Evolutionary conservation across 2,329 filamentous ascomycete genomes (phyloP), one percentile per base, ranked within the genome.

Genomic region (Akanthomyces muscarius): DNA sequence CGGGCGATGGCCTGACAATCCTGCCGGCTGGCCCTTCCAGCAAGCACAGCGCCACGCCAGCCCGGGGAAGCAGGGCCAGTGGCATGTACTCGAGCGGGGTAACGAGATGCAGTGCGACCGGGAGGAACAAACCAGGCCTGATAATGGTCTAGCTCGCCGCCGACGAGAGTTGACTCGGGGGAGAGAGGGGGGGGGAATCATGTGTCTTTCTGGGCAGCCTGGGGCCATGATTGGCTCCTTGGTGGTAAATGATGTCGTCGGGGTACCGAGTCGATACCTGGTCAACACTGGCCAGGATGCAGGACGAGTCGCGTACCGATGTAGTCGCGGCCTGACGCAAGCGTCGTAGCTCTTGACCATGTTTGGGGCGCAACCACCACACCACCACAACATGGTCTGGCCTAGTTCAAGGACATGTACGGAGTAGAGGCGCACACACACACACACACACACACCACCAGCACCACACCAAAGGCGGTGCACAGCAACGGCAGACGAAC

Each of bases 31-130:
- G 33, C 33, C 16, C 8, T 16, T 11, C 21, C 11, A 16, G 8
- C 51, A 23, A 6, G 25, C 18, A 8, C 33, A 21, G 28, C 25
- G 38, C 16, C 38, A 11, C 41, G 53, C 38, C 23, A 44, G 23
- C 4, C 55, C 18, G 23, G 38, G 52, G 30, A 33, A 25, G 25
- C 25, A 38, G 33, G 33, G n/a, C 21, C 23, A 28, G 52, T 47
- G 44, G 54, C 42, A 58, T 58, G 55, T 58, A 48, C 44, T 8
- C 28, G 56, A 59, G 56, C 56, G 56, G 56, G 56, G 56, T 59
- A 59, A 59, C 6, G 53, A 23, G 53, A 56, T 44, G 53, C 53
- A 45, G 25, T 18, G 47, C 38, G 38, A 41, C 33, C 38, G 10
- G 28, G 38, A 41, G 38, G 7, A 14, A 14, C 13, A 16, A 41